Percentiles rank a stretch among this genome's conserved stretches.
These are phyloP conservation scores for Sphenostylis stenocarpa DNA, from an alignment of 306 rosid genomes.

Conservation along the genomic window DNA sequence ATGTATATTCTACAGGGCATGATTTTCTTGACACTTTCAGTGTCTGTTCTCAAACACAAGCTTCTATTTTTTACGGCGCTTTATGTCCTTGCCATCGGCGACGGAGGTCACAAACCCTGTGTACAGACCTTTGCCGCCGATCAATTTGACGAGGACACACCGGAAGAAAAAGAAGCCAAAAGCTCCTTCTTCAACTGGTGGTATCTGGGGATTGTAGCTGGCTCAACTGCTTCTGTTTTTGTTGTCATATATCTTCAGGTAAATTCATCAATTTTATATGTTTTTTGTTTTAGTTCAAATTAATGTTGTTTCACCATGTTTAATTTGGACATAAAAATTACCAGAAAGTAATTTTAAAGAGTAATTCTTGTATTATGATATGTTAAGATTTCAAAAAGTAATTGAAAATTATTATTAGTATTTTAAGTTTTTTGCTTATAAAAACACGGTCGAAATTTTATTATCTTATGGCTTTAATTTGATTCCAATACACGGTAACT, in stretches of 20 bases:
- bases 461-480: not conserved
- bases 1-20: slow-evolving; percentile 42
- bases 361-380: too few species aligned
- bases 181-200: slow-evolving; percentile 83
- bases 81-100: slow-evolving; percentile 60
- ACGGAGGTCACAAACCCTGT: slow-evolving; percentile 79
- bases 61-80: slow-evolving; percentile 49
- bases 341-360: not conserved
- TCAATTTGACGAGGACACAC: slow-evolving; percentile 65
- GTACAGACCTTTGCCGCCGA: slow-evolving; percentile 89
- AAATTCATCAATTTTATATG: not conserved
- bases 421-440: too few species aligned
- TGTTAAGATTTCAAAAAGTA: too few species aligned
- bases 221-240: slow-evolving; percentile 50
- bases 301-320: not conserved
- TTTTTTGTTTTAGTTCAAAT: too few species aligned
- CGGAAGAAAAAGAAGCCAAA: slow-evolving; percentile 53
- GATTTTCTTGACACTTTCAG: slow-evolving; percentile 56
- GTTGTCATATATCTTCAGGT: slow-evolving; percentile 65
- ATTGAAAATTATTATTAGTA: too few species aligned
- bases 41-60: slow-evolving; percentile 38
- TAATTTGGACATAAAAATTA: not conserved
- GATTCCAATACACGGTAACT: not conserved
- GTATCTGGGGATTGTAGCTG: slow-evolving; percentile 62
- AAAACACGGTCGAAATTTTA: too few species aligned